Evolutionary conservation across 768 basidiomycete genomes (phyloP).

Genomic region (Mycena crocata): DNA sequence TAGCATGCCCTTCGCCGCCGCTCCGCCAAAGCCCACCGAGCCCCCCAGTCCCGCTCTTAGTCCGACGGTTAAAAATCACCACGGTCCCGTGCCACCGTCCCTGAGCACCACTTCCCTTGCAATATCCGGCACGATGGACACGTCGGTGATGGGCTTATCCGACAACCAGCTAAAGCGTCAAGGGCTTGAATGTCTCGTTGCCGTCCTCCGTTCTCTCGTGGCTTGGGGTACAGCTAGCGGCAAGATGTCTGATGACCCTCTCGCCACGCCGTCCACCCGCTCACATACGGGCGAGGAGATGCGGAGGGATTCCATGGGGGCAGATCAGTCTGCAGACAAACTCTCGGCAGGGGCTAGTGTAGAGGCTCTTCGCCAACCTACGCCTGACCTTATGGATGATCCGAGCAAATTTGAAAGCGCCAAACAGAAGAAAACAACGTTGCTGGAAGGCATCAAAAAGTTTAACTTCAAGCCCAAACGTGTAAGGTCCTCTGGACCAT

Average conservation of each 20-base stretch:
- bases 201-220: slow-evolving; percentile 90
- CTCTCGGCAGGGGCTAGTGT: slow-evolving; percentile 60
- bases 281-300: slow-evolving; percentile 66
- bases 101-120: slow-evolving; percentile 74
- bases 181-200: slow-evolving; percentile 93
- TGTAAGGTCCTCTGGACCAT: slow-evolving; percentile 55
- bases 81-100: slow-evolving; percentile 61
- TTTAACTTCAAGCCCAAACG: slow-evolving; percentile 99
- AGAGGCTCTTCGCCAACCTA: slow-evolving; percentile 72
- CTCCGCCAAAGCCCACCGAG: slow-evolving; percentile 64
- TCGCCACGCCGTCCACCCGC: slow-evolving; percentile 52
- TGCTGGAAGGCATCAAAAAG: slow-evolving; percentile 95
- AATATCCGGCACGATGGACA: slow-evolving; percentile 75
- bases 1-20: slow-evolving; percentile 62
- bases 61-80: slow-evolving; percentile 58
- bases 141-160: slow-evolving; percentile 73
- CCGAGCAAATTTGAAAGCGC: slow-evolving; percentile 94
- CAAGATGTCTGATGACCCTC: slow-evolving; percentile 56
- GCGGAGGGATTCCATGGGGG: slow-evolving; percentile 61
- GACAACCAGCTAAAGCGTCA: slow-evolving; percentile 90
- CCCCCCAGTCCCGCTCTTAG: slow-evolving; percentile 70
- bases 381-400: slow-evolving; percentile 89
- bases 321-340: slow-evolving; percentile 68
- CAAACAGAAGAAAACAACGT: slow-evolving; percentile 94
- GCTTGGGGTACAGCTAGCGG: slow-evolving; percentile 82